These are phyloP conservation scores for Citrus australasica DNA, from an alignment of 345 rosid genomes.

Conservation along the genomic window DNA sequence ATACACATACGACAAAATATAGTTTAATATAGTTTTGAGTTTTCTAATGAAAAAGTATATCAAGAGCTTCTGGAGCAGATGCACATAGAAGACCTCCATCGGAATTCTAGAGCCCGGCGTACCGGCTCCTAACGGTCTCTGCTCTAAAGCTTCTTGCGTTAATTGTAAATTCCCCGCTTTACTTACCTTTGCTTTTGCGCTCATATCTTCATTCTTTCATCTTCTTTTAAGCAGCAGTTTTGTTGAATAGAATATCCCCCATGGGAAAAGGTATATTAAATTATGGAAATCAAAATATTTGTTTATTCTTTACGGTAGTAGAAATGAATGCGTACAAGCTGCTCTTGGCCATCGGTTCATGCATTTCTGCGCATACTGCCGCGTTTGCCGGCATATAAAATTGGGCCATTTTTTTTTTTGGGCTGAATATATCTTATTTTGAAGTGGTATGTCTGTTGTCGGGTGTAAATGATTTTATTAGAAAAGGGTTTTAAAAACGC, in stretches of 20 bases:
- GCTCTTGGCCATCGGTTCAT: not conserved
- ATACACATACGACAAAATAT: conserved; percentile 11
- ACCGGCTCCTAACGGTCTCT: not conserved
- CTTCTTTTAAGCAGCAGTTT: not conserved
- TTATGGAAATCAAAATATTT: conserved; percentile 15
- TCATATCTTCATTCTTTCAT: conserved; percentile 1
- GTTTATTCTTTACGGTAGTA: conserved; percentile 31
- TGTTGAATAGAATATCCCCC: conserved; percentile 3
- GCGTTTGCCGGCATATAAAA: not conserved
- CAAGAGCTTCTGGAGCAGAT: conserved; percentile 25
- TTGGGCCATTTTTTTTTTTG: too few relatives aligned
- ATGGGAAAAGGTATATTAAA: conserved; percentile 2
- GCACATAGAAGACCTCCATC: conserved; percentile 12
- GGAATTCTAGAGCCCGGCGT: not conserved
- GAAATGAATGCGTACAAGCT: conserved; percentile 12
- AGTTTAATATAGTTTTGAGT: conserved; percentile 8
- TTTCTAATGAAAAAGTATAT: conserved; percentile 12
- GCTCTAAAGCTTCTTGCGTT: conserved; percentile 24
- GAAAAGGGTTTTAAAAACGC: too few relatives aligned
- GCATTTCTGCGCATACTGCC: not conserved
- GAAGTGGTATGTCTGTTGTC: too few relatives aligned
- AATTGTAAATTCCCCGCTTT: conserved; percentile 38
- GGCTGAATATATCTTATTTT: too few relatives aligned
- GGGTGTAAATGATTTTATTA: too few relatives aligned
- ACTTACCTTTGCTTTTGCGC: not conserved